phyloP scores from a whole-genome alignment of 768 basidiomycete species.

The Amanita pseudoporphyria region DNA sequence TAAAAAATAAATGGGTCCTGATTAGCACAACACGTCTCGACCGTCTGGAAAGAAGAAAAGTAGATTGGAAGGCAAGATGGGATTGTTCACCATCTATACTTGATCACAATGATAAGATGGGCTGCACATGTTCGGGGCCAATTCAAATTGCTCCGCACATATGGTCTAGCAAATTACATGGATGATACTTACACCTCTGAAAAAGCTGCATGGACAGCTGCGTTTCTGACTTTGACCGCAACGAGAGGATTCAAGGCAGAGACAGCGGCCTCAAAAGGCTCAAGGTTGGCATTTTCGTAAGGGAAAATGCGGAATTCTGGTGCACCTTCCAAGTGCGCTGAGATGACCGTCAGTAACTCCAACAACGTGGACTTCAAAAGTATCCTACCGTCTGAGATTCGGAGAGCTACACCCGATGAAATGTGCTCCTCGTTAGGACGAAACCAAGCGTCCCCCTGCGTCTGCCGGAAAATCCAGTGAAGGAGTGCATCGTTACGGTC shows the following conservation, averaged over 20 bases:
- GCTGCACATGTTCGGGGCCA: too few relatives aligned
- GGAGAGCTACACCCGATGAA: slow-evolving; percentile 63
- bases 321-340: slow-evolving; percentile 13
- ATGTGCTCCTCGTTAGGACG: slow-evolving; percentile 67
- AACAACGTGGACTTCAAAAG: slow-evolving; percentile 9
- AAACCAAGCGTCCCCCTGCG: slow-evolving; percentile 80
- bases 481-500: slow-evolving; percentile 74
- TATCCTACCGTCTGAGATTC: slow-evolving; percentile 32
- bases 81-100: too few relatives aligned
- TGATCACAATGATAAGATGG: too few relatives aligned
- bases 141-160: too few relatives aligned
- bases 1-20: too few relatives aligned
- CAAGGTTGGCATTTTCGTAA: slow-evolving; percentile 63
- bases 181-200: slow-evolving; percentile 42
- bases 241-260: slow-evolving; percentile 70
- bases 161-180: not conserved
- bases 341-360: not conserved
- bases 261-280: slow-evolving; percentile 69
- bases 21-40: too few relatives aligned
- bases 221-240: slow-evolving; percentile 70
- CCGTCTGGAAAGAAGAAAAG: not conserved
- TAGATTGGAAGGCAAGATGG: slow-evolving; percentile 29
- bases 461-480: slow-evolving; percentile 72
- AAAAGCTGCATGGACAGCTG: slow-evolving; percentile 73
- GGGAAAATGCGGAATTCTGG: slow-evolving; percentile 73